Percentiles rank a stretch among this genome's conserved stretches.
Conservation (phyloP, 2,329 filamentous ascomycete species). For the Pseudocercospora musae region DNA sequence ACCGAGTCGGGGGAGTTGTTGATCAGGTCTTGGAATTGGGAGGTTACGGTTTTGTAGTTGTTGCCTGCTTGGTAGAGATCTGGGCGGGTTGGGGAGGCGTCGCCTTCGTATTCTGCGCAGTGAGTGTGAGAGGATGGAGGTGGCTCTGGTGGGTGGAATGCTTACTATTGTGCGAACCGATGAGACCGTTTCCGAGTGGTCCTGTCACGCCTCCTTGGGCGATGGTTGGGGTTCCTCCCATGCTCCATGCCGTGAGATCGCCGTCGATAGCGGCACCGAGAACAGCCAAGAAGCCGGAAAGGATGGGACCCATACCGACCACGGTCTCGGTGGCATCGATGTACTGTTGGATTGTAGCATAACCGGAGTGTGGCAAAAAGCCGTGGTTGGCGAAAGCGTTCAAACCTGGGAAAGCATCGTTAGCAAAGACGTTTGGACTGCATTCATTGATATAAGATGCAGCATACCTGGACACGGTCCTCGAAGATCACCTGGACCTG, state of each 20-base stretch:
- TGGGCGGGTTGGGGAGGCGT: conserved; percentile 34
- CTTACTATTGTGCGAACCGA: conserved; percentile 30
- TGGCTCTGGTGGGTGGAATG: background rate
- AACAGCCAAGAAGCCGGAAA: conserved; percentile 34
- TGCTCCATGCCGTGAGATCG: conserved; percentile 31
- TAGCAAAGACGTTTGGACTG: conserved; percentile 19
- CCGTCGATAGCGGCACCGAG: conserved; percentile 35
- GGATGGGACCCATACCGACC: conserved; percentile 36
- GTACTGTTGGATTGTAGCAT: conserved; percentile 32
- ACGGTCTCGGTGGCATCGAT: conserved; percentile 29
- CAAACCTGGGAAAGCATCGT: conserved; percentile 24
- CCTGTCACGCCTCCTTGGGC: conserved; percentile 12
- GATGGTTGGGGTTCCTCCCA: conserved; percentile 29
- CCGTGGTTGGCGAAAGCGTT: conserved; percentile 33
- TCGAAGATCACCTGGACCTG: conserved; percentile 28
- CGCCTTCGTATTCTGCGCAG: conserved; percentile 34
- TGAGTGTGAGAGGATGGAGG: background rate
- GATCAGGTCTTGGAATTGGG: conserved; percentile 33
- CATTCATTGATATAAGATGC: background rate
- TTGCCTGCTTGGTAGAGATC: conserved; percentile 34
- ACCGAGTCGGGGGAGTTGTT: conserved; percentile 22
- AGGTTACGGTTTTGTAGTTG: conserved; percentile 26
- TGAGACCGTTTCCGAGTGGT: conserved; percentile 24
- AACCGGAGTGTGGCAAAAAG: conserved; percentile 34
- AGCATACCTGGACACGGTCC: conserved; percentile 16